Percentiles rank a stretch among this genome's conserved stretches.
Conservation (phyloP, 306 rosid genomes). For the Vigna mungo region DNA sequence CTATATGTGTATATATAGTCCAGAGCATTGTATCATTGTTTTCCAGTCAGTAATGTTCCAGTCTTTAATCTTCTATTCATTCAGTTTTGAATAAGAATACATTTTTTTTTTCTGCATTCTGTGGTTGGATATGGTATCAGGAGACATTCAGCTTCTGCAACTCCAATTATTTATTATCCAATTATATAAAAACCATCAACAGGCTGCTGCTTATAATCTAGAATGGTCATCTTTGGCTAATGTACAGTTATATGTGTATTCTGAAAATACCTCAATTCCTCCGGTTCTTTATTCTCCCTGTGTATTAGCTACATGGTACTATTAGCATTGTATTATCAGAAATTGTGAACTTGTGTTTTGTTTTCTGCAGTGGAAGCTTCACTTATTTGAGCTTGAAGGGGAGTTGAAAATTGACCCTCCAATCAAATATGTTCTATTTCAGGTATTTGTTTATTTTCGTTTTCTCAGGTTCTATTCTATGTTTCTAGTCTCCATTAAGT, state of each 20-base stretch:
- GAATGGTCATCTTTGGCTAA: conserved; percentile 19
- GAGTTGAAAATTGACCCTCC: conserved; percentile 79
- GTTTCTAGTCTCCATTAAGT: too few relatives aligned
- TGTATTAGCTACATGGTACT: not conserved
- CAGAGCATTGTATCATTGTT: too few relatives aligned
- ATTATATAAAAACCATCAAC: not conserved
- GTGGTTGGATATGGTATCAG: too few relatives aligned
- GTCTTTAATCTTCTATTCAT: too few relatives aligned
- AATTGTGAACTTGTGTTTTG: conserved; percentile 9
- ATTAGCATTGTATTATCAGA: conserved; percentile 10
- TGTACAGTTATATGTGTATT: not conserved
- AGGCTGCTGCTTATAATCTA: conserved; percentile 18
- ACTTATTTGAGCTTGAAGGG: conserved; percentile 91
- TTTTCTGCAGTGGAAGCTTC: conserved; percentile 91
- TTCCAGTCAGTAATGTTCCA: too few relatives aligned
- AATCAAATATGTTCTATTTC: conserved; percentile 86
- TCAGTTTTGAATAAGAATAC: too few relatives aligned
- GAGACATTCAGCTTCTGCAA: too few relatives aligned
- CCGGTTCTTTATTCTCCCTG: not conserved
- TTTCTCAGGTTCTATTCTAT: conserved; percentile 27
- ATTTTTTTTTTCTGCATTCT: too few relatives aligned
- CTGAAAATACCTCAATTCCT: not conserved
- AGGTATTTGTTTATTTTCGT: conserved; percentile 54
- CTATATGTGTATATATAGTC: too few relatives aligned
- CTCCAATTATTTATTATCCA: too few relatives aligned